Evolutionary conservation across 1,139 yeast genomes (phyloP).

Genomic region (Magnusiomyces magnusii): DNA sequence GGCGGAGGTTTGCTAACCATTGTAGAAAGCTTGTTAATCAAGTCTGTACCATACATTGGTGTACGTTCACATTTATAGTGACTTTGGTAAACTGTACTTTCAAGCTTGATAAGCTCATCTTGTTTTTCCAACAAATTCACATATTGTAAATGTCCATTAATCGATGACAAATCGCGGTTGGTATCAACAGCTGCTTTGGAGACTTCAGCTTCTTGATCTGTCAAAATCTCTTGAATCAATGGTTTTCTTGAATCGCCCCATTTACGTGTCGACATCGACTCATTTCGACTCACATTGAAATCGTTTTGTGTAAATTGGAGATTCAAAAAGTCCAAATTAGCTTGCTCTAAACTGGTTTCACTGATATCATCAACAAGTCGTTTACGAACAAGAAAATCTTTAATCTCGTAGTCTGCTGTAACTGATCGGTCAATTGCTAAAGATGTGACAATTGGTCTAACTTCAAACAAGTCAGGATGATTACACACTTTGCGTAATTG

Average conservation of each 20-base stretch:
- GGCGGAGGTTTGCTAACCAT: conserved; percentile 7
- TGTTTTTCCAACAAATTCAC: conserved; percentile 44
- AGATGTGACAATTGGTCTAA: conserved; percentile 89
- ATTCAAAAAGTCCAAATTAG: conserved; percentile 55
- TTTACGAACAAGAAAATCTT: conserved; percentile 41
- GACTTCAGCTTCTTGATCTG: conserved; percentile 16
- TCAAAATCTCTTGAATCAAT: conserved; percentile 32
- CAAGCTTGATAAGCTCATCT: conserved; percentile 44
- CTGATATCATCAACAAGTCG: conserved; percentile 28
- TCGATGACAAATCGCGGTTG: conserved; percentile 39
- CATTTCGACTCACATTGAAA: conserved; percentile 39
- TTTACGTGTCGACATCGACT: conserved; percentile 40
- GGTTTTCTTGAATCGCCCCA: conserved; percentile 38
- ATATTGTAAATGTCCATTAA: conserved; percentile 54
- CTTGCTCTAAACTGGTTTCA: conserved; percentile 24
- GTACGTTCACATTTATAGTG: conserved; percentile 26
- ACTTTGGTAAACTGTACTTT: conserved; percentile 59
- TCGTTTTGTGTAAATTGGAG: conserved; percentile 49
- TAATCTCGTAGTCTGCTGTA: conserved; percentile 41
- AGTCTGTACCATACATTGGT: conserved; percentile 32
- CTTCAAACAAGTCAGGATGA: conserved; percentile 96
- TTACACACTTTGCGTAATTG: conserved; percentile 96
- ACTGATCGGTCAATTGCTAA: conserved; percentile 67
- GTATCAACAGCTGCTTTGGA: conserved; percentile 12
- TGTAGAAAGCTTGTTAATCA: conserved; percentile 17